phyloP scores from a whole-genome alignment of 257 asterid species.

The Solanum clarkiae region DNA sequence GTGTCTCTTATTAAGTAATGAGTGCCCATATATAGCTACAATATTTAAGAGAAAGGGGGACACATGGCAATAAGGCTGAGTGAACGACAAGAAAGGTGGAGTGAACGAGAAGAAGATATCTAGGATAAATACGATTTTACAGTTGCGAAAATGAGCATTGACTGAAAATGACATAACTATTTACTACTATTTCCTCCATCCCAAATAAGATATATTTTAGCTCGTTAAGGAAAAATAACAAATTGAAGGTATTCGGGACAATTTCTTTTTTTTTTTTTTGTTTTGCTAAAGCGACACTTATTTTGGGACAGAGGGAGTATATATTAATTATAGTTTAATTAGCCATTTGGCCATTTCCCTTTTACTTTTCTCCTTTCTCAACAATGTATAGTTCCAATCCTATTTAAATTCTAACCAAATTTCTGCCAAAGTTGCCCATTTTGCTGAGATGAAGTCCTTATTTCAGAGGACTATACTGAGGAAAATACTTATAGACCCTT shows the following conservation, averaged over 20 bases:
- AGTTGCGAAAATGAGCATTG: slow-evolving; percentile 28
- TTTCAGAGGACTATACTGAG: not conserved
- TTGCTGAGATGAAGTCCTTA: not conserved
- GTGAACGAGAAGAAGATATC: slow-evolving; percentile 48
- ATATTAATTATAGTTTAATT: no score
- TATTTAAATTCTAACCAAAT: no score
- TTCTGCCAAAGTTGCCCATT: not conserved
- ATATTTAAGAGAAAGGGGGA: not conserved
- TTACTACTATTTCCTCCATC: not conserved
- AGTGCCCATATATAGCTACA: slow-evolving; percentile 19
- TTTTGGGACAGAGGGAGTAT: no score
- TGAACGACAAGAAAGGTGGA: slow-evolving; percentile 12
- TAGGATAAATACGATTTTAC: slow-evolving; percentile 27
- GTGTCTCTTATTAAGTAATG: not conserved
- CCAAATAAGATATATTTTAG: no score
- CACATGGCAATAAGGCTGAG: slow-evolving; percentile 52
- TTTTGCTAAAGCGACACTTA: no score
- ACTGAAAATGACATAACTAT: slow-evolving; percentile 2
- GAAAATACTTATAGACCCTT: not conserved
- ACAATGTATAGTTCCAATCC: not conserved
- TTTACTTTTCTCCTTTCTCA: no score
- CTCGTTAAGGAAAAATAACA: no score
- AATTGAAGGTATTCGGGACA: not conserved
- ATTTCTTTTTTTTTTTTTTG: no score
- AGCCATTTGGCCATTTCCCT: no score